Evolutionary conservation across 345 rosid species (phyloP), one percentile per base, ranked within the genome.

Genomic region (Microthlaspi erraticum): DNA sequence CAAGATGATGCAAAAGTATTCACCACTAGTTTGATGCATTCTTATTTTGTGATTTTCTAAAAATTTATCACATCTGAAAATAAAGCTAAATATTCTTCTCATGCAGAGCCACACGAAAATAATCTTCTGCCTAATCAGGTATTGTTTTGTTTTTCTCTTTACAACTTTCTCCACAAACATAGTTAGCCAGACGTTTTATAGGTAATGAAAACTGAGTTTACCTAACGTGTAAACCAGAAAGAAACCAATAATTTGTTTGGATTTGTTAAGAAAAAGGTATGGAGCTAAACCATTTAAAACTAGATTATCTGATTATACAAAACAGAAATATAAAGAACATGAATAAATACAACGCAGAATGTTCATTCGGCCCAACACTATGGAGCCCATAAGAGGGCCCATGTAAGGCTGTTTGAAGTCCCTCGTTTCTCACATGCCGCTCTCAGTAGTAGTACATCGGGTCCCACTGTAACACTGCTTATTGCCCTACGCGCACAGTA

Each of bases 121-220:
- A 60, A 19, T 3, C 12, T 18, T 66, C 17, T 10, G 19, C 74
- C 14, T 59, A 59, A 23, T 58, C 20, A 39, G n/a, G n/a, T 16
- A 69, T n/a, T 64, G 48, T 26, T 46, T 5, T 59, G 38, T 59
- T 59, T 38, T 1, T 4, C 20, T 12, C 26, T 10, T 50, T 37
- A 12, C 43, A 60, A 38, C 33, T 38, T 60, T 13, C 74, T 18
- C 60, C 54, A 71, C 34, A 51, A 13, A 50, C 60, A 70, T 49
- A 70, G 17, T 61, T 42, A 61, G 14, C 13, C 53, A 5, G 20
- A 9, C 20, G 20, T 16, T 23, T 61, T 19, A 13, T 61, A 61
- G 68, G 60, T 51, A 19, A 71, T 52, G 69, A 61, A 42, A 61
- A 61, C 10, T 53, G 6, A 53, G 63, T 53, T 19, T 53, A 71